Base-by-base conservation (phyloP, 1,284 basidiomycete genomes). In the Vanrija sp. region DNA sequence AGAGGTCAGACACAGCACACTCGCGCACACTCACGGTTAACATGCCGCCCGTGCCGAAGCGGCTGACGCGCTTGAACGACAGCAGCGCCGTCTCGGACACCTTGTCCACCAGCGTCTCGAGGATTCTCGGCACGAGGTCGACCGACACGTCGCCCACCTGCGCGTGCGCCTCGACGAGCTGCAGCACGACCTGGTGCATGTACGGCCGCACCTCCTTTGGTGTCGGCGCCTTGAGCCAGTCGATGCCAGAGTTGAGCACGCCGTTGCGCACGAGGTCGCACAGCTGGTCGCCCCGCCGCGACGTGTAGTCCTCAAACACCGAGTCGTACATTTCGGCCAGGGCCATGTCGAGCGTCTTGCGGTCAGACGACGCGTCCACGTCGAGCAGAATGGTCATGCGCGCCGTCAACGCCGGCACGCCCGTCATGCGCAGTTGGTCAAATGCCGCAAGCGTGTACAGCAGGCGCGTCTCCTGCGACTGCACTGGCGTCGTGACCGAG, bases 1-100 rank as follows among this genome's bases (percentile, higher is more conserved):
- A 14, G 8, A 14, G 12, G 31, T 31, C 31, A 31, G n/a, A n/a
- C n/a, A n/a, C n/a, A n/a, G n/a, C n/a, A n/a, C n/a, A n/a, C n/a
- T n/a, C n/a, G n/a, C n/a, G n/a, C n/a, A n/a, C 96, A 31, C 31
- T 56, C 12, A 31, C 31, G 4, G 89, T 84, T 31, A 99, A 81
- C 96, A 98, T 98, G 12, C 96, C 96, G 43, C 96, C 96, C 84
- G 96, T 96, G 16, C 95, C 93, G 68, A 97, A 97, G 38, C 85
- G 82, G 61, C 84, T 85, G 27, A 98, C 85, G 71, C 89, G 85
- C 57, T 82, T 82, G 82, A 98, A 96, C 68, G 85, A 88, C 7
- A 81, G 81, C 50, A 97, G 77, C 0, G 91, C 87, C 61, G 91
- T 87, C 7, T 84, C 80, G 5, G 91, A 87, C 15, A 97, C 79